These are phyloP conservation scores for Polymyxa betae DNA, from an alignment of 208 protist species.

Conservation along the genomic window DNA sequence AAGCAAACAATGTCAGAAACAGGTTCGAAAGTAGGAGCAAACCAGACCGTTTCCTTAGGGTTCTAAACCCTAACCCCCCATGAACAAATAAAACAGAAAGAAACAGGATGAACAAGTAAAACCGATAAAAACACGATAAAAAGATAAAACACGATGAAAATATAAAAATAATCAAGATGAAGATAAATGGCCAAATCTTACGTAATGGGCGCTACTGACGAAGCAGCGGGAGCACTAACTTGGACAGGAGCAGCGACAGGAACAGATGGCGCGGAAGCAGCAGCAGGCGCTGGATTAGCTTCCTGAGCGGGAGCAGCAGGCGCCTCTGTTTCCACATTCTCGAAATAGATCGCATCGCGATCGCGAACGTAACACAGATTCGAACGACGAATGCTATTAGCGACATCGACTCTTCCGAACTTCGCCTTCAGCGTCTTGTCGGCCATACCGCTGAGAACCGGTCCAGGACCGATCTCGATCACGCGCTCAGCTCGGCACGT, in stretches of 20 bases:
- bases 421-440: slow-evolving; percentile 50
- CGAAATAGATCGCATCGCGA: not conserved
- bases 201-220: not conserved
- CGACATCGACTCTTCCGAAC: not conserved
- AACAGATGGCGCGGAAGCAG: not conserved
- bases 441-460: slow-evolving; percentile 76
- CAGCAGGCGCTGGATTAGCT: not conserved
- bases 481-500: slow-evolving; percentile 66
- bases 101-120: not conserved
- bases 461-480: slow-evolving; percentile 77
- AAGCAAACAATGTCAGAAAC: not conserved
- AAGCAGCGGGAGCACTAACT: not conserved
- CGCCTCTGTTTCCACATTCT: not conserved
- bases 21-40: not conserved
- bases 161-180: not conserved
- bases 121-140: not conserved
- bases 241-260: not conserved
- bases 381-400: not conserved
- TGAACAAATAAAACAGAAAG: not conserved
- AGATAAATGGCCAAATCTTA: not conserved
- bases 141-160: not conserved
- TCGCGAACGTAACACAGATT: not conserved
- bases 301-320: too few relatives aligned
- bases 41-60: too few relatives aligned
- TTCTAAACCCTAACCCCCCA: too few relatives aligned